Evolutionary conservation across 768 basidiomycete species (phyloP).

Genomic region (Terana coerulea): DNA sequence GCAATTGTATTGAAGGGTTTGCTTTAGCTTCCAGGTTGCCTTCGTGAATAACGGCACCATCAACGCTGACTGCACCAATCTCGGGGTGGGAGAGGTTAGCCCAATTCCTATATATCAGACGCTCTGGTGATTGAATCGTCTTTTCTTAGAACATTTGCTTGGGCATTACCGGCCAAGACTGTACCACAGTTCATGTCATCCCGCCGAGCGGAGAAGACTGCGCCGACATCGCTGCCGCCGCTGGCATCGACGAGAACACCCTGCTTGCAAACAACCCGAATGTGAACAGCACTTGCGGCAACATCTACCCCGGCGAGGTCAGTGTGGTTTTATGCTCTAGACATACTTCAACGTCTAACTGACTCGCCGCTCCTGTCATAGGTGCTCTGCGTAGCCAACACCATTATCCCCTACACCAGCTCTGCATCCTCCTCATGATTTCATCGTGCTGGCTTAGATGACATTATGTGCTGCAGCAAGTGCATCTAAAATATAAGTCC

Average conservation of each 20-base stretch:
- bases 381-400: constrained; percentile 17
- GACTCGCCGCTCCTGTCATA: neutral
- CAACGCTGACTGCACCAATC: constrained; percentile 52
- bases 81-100: constrained; percentile 46
- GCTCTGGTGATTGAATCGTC: neutral
- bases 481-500: too few species aligned
- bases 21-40: neutral
- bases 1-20: constrained; percentile 6
- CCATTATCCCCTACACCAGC: constrained; percentile 14
- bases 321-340: neutral
- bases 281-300: constrained; percentile 44
- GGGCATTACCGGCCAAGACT: constrained; percentile 52
- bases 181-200: constrained; percentile 46
- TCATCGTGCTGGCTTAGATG: too few species aligned
- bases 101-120: neutral
- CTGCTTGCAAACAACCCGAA: constrained; percentile 65
- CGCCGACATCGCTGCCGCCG: constrained; percentile 33
- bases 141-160: constrained; percentile 45
- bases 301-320: constrained; percentile 61
- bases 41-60: constrained; percentile 26
- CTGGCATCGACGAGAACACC: constrained; percentile 40
- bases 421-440: neutral
- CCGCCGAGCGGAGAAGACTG: constrained; percentile 45
- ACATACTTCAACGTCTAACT: neutral
- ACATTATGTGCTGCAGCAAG: too few species aligned